Evolutionary conservation across 2,329 filamentous ascomycete species (phyloP).

Genomic region (Tolypocladium tropicale): DNA sequence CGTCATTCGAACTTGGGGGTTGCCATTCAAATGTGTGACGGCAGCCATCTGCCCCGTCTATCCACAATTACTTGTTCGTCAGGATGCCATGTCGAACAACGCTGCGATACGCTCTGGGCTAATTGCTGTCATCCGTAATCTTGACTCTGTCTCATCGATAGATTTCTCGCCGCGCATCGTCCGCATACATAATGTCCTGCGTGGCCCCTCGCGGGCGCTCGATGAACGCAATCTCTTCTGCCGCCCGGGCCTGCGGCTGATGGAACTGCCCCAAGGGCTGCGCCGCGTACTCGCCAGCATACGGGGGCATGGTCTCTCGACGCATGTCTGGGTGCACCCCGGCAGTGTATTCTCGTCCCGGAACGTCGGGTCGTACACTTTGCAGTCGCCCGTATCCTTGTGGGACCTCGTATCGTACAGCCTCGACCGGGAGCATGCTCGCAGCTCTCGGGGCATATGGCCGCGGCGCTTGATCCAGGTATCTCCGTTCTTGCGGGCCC

Average conservation of each 20-base stretch:
- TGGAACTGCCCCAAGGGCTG: slow-evolving; percentile 6
- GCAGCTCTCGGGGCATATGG: slow-evolving; percentile 45
- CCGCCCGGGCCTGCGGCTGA: slow-evolving; percentile 8
- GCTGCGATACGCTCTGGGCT: background rate
- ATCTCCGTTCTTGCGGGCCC: slow-evolving; percentile 26
- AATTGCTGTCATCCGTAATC: background rate
- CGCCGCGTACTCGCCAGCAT: slow-evolving; percentile 20
- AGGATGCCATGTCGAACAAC: background rate
- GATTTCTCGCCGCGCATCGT: slow-evolving; percentile 25
- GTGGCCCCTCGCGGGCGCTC: slow-evolving; percentile 30
- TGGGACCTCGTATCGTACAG: slow-evolving; percentile 29
- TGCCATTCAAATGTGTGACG: background rate
- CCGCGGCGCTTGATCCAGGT: slow-evolving; percentile 35
- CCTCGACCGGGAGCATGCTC: slow-evolving; percentile 46
- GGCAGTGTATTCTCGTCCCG: slow-evolving; percentile 16
- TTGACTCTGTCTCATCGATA: slow-evolving; percentile 17
- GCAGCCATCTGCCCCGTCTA: background rate
- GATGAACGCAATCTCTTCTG: slow-evolving; percentile 32
- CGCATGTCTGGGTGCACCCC: slow-evolving; percentile 17
- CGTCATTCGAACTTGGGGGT: background rate
- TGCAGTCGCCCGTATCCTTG: slow-evolving; percentile 33
- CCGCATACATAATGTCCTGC: slow-evolving; percentile 35
- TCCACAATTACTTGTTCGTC: background rate
- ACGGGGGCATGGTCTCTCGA: slow-evolving; percentile 19
- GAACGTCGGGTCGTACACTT: slow-evolving; percentile 28